Conservation (phyloP, 2,329 filamentous ascomycete species). For the Pyrenophora tritici-repentis region DNA sequence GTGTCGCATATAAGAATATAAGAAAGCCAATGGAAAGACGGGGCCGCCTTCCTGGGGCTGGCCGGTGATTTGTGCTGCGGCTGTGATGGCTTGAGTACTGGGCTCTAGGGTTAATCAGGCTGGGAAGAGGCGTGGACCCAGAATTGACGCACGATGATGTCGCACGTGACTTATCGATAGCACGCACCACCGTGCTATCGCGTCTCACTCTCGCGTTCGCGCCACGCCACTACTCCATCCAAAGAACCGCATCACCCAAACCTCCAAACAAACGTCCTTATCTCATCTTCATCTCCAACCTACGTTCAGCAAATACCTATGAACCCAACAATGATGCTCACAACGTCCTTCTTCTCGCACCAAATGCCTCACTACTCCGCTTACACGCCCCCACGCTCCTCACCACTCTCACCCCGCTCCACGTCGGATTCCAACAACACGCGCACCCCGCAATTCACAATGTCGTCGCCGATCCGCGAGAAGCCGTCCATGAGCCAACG, state of each 20-base stretch:
- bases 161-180: slow-evolving; percentile 16
- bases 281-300: background rate
- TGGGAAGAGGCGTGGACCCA: too few species aligned
- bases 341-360: slow-evolving; percentile 30
- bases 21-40: too few species aligned
- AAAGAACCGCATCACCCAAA: background rate
- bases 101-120: too few species aligned
- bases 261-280: slow-evolving; percentile 1
- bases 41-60: too few species aligned
- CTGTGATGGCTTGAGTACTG: too few species aligned
- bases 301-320: background rate
- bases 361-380: slow-evolving; percentile 32
- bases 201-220: slow-evolving; percentile 9
- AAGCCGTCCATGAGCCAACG: slow-evolving; percentile 29
- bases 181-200: slow-evolving; percentile 14
- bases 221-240: slow-evolving; percentile 11
- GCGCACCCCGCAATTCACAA: slow-evolving; percentile 33
- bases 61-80: too few species aligned
- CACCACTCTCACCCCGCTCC: slow-evolving; percentile 53
- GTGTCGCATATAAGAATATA: too few species aligned
- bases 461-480: slow-evolving; percentile 31
- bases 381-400: slow-evolving; percentile 45
- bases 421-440: slow-evolving; percentile 38
- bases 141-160: background rate
- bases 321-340: slow-evolving; percentile 34